Conservation (phyloP, 2,329 filamentous ascomycete species). For the Cladophialophora bantiana region DNA sequence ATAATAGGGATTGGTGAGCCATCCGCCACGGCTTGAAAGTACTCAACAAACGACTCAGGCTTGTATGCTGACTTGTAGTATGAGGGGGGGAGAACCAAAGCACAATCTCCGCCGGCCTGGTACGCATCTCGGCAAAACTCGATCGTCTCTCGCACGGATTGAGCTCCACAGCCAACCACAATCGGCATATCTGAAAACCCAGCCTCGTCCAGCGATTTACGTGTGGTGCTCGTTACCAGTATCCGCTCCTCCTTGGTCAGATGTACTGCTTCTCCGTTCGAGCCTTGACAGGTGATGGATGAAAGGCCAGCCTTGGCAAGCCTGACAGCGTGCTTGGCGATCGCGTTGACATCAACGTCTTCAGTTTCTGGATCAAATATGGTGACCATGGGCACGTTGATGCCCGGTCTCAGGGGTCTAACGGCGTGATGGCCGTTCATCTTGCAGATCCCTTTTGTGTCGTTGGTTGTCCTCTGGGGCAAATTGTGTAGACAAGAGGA, state of each 20-base stretch:
- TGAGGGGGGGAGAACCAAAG: conserved; percentile 75
- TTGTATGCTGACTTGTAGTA: conserved; percentile 76
- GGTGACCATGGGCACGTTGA: conserved; percentile 77
- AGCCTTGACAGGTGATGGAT: conserved; percentile 78
- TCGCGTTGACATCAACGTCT: conserved; percentile 69
- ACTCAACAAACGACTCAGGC: conserved; percentile 65
- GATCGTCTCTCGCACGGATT: conserved; percentile 76
- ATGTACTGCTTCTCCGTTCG: conserved; percentile 83
- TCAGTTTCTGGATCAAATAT: conserved; percentile 72
- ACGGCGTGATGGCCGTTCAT: conserved; percentile 36
- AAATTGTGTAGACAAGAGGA: not conserved
- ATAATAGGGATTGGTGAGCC: conserved; percentile 68
- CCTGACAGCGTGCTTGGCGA: conserved; percentile 67
- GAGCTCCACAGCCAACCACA: conserved; percentile 77
- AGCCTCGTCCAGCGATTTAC: conserved; percentile 70
- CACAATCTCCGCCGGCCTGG: conserved; percentile 74
- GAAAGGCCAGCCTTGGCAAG: conserved; percentile 76
- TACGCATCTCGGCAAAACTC: conserved; percentile 73
- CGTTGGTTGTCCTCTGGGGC: not conserved
- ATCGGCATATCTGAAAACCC: conserved; percentile 70
- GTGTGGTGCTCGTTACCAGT: conserved; percentile 72
- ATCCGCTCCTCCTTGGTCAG: conserved; percentile 74
- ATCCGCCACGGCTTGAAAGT: conserved; percentile 70
- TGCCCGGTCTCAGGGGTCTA: conserved; percentile 51
- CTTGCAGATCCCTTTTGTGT: conserved; percentile 5